Conservation (phyloP, 1,139 yeast species). For the Petasospora fabianii region DNA sequence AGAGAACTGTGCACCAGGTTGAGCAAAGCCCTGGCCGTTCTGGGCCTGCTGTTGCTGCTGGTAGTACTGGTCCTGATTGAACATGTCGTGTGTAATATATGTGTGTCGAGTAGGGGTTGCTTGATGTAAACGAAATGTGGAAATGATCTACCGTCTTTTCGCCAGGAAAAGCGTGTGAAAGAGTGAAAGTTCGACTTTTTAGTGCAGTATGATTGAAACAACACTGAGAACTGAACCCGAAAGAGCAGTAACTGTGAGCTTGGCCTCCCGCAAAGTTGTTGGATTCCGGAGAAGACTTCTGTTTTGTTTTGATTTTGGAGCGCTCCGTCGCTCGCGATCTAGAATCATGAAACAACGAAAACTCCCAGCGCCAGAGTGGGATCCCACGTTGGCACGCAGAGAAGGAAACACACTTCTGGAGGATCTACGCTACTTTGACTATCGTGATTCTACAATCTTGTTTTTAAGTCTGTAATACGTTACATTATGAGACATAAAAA, state of each 20-base stretch:
- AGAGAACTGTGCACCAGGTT: conserved; percentile 32
- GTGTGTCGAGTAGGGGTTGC: neutral
- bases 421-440: no score
- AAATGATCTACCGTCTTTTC: neutral
- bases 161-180: neutral
- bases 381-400: no score
- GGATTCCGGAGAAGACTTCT: neutral
- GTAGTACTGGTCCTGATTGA: conserved; percentile 23
- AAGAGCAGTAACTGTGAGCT: neutral
- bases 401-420: no score
- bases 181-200: neutral
- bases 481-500: conserved; percentile 28
- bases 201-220: neutral
- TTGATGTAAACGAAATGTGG: neutral
- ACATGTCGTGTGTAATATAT: conserved; percentile 15
- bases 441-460: neutral
- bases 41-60: conserved; percentile 26
- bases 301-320: neutral
- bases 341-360: no score
- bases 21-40: conserved; percentile 22
- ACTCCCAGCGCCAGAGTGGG: no score
- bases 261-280: neutral
- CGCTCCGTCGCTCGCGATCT: neutral
- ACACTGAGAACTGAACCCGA: neutral
- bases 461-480: conserved; percentile 17